phyloP scores from a whole-genome alignment of 2,329 filamentous ascomycete species.

The Phaeosphaeria sp. region DNA sequence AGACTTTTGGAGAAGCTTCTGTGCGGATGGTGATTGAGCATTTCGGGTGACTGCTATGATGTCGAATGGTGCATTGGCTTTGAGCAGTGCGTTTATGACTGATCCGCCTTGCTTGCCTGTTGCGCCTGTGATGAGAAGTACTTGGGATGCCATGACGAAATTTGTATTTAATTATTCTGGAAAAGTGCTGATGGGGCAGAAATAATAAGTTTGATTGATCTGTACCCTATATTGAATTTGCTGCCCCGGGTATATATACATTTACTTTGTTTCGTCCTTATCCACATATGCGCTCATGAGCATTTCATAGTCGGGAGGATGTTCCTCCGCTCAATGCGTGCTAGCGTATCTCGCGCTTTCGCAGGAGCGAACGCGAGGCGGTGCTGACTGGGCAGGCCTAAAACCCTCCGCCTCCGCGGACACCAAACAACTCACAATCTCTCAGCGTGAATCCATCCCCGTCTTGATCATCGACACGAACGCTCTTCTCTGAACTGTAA shows the following conservation, averaged over 20 bases:
- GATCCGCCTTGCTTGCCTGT: constrained; percentile 56
- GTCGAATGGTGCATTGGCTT: constrained; percentile 48
- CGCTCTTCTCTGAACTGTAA: too few species aligned
- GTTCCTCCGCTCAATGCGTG: constrained; percentile 1
- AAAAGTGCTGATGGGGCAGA: not conserved
- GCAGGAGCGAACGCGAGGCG: not conserved
- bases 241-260: not conserved
- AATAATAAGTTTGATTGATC: not conserved
- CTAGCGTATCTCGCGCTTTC: constrained; percentile 1
- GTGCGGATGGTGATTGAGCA: constrained; percentile 55
- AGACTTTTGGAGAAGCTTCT: constrained; percentile 55
- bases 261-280: not conserved
- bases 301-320: not conserved
- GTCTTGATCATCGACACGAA: too few species aligned
- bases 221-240: not conserved
- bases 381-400: not conserved
- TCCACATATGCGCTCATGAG: not conserved
- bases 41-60: constrained; percentile 66
- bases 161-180: not conserved
- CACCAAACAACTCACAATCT: too few species aligned
- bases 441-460: too few species aligned
- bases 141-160: constrained; percentile 11
- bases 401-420: not conserved
- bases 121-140: constrained; percentile 51
- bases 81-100: constrained; percentile 49